Conservation (phyloP, 345 rosid genomes). For the Dimocarpus longan region DNA sequence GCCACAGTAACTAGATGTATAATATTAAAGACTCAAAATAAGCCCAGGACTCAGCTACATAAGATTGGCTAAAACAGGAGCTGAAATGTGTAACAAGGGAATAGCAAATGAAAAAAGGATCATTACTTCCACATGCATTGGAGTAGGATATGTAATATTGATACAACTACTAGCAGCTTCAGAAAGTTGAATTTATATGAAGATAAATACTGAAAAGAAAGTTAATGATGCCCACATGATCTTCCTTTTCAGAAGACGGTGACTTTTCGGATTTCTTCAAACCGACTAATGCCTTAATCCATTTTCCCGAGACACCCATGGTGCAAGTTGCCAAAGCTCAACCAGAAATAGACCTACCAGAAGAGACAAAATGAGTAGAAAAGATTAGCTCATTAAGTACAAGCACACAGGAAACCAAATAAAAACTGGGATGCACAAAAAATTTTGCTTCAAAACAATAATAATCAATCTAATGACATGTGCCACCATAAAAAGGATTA, state of each 20-base stretch:
- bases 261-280: conserved; percentile 77
- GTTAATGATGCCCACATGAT: conserved; percentile 52
- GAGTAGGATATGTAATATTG: not conserved
- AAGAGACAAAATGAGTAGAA: conserved; percentile 17
- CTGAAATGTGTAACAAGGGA: not conserved
- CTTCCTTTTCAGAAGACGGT: conserved; percentile 61
- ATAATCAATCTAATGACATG: not conserved
- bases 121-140: not conserved
- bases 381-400: not conserved
- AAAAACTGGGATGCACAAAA: not conserved
- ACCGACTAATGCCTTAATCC: conserved; percentile 93
- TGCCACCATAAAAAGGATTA: not conserved
- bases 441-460: not conserved
- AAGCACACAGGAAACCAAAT: too few relatives aligned
- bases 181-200: not conserved
- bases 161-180: not conserved
- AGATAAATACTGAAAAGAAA: not conserved
- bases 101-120: not conserved
- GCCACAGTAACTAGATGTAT: not conserved
- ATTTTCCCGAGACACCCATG: conserved; percentile 96
- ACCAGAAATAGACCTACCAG: conserved; percentile 33
- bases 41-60: not conserved
- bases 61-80: not conserved
- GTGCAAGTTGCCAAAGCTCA: conserved; percentile 21
- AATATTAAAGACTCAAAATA: not conserved